Base-by-base conservation (phyloP, 345 rosid species). In the Eutrema heterophyllum region DNA sequence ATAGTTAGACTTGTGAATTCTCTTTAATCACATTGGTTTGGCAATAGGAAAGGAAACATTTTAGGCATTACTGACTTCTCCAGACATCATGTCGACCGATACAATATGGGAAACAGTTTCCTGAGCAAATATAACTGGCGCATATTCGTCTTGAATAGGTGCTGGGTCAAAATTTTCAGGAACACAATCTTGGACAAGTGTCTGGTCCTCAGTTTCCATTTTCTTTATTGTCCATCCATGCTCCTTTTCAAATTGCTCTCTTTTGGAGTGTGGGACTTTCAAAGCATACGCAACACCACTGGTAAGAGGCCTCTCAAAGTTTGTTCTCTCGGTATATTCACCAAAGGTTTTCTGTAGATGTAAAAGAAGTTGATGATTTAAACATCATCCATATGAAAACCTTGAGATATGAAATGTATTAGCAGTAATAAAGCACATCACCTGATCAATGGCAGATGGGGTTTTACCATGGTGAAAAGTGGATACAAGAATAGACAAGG, bases 241-340 rank as follows among this genome's bases (percentile, higher is more conserved):
- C 76, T 75, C 84, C 72, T 84, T 87, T 82, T 95, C 99, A 79
- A 95, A 89, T 14, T 84, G 85, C 78, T 84, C 86, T 75, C 97
- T 94, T 77, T 86, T 84, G 11, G 90, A 86, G 79, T 94, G 97
- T 72, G 74, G 76, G 72, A 94, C 97, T 88, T 88, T 94, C 80
- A 89, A 78, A 78, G 99, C 99, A 81, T 94, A 94, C 39, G 99
- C 96, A 72, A 94, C 99, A 48, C 99, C 99, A 78, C 99, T 94
- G 0, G 99, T 94, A 69, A 94, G 96, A 26, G 99, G 99, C 81
- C 99, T 91, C 77, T 94, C 99, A 74, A 94, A 94, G 78, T 86
- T 82, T 29, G 99, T 94, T 83, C 96, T 89, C 82, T 94, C 96
- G 11, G 99, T 88, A 68, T 91, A 94, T 77, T 92, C 87, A 58